Percentiles rank a stretch among this genome's conserved stretches.
Evolutionary conservation across 1,284 basidiomycete species (phyloP).

Genomic region (Papiliotrema nemorosa): DNA sequence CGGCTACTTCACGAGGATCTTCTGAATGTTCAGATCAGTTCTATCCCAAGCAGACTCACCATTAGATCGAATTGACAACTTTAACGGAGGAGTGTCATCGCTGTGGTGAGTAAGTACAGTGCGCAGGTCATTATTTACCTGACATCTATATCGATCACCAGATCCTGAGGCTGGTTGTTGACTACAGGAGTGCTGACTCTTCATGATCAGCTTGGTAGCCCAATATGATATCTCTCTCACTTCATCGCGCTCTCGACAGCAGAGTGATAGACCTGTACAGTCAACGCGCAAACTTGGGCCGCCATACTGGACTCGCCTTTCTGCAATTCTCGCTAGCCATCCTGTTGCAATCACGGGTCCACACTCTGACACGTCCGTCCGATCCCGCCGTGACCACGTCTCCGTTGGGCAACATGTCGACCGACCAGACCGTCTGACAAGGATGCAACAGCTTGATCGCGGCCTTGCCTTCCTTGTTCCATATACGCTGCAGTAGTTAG

Average conservation of each 20-base stretch:
- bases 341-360: conserved; percentile 10
- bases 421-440: conserved; percentile 38
- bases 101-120: conserved; percentile 8
- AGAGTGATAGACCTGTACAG: conserved; percentile 9
- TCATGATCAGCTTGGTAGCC: neutral
- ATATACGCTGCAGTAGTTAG: conserved; percentile 2
- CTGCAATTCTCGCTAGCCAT: neutral
- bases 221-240: neutral
- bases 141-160: conserved; percentile 26
- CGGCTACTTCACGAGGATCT: conserved; percentile 22
- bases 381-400: conserved; percentile 37
- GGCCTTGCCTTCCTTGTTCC: conserved; percentile 1
- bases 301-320: too few species aligned
- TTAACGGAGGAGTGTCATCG: conserved; percentile 27
- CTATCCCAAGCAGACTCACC: conserved; percentile 12
- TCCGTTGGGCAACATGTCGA: conserved; percentile 21
- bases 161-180: neutral
- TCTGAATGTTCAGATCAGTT: conserved; percentile 10
- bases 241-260: conserved; percentile 8
- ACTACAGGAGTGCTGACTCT: neutral
- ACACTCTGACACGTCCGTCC: conserved; percentile 28
- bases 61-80: conserved; percentile 13
- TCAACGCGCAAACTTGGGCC: neutral
- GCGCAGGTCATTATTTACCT: conserved; percentile 11
- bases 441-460: conserved; percentile 21